A percentile compares a stretch with the other conserved stretches of the same genome.
Conservation (phyloP, 495 filamentous ascomycete genomes). For the Aspergillus diversus region DNA sequence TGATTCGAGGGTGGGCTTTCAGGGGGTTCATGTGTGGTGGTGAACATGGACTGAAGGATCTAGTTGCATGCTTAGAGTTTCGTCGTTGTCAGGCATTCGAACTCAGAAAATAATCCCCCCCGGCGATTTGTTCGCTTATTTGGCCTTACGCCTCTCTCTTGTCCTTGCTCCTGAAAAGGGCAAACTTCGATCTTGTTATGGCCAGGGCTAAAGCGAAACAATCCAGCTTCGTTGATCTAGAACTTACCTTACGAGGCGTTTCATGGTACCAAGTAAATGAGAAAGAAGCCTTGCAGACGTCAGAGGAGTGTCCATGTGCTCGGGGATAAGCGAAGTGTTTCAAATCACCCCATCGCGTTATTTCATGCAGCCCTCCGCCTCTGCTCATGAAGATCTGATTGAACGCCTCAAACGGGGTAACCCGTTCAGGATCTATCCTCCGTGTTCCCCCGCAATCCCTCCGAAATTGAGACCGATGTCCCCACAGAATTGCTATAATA, state of each 20-base stretch:
- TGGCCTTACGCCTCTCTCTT: neutral
- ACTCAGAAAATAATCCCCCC: neutral
- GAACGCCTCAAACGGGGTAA: neutral
- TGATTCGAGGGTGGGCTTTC: neutral
- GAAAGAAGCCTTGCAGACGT: too few species aligned
- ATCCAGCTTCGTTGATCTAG: too few species aligned
- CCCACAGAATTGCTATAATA: neutral
- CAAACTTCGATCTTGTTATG: neutral
- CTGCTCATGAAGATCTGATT: neutral
- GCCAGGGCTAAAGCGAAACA: neutral
- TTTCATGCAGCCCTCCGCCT: neutral
- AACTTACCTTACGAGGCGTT: neutral
- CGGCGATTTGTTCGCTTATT: neutral
- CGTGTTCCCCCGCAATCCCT: neutral
- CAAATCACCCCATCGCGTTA: too few species aligned
- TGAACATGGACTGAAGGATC: neutral
- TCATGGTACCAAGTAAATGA: neutral
- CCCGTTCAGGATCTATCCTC: neutral
- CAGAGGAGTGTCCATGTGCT: too few species aligned
- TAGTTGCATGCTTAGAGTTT: neutral
- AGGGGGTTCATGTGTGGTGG: neutral
- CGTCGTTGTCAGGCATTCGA: neutral
- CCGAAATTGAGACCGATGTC: neutral
- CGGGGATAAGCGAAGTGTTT: too few species aligned
- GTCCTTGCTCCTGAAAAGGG: neutral